Evolutionary conservation across 2,329 filamentous ascomycete species (phyloP).

Genomic region (Neofusicoccum parvum): DNA sequence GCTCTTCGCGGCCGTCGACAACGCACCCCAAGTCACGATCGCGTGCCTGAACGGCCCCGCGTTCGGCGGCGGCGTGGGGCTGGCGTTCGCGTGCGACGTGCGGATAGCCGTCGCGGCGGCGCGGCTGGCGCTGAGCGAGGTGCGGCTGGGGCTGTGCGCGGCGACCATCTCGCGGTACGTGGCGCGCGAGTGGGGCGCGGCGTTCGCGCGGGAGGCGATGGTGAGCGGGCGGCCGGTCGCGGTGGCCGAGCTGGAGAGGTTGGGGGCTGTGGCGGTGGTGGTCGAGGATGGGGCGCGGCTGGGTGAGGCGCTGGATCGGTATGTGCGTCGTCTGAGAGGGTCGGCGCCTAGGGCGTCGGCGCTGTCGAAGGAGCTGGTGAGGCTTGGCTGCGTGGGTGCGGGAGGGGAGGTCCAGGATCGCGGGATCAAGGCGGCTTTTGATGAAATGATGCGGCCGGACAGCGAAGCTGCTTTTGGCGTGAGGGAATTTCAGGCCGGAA

Average conservation of each 20-base stretch:
- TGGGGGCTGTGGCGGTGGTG: conserved; percentile 30
- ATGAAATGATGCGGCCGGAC: conserved; percentile 22
- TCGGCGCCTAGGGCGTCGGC: neutral
- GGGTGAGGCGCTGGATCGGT: conserved; percentile 27
- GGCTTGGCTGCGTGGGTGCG: neutral
- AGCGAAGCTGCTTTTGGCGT: conserved; percentile 19
- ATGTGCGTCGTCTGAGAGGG: conserved; percentile 27
- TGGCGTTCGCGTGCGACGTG: conserved; percentile 48
- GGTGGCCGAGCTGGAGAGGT: conserved; percentile 30
- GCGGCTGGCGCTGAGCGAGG: conserved; percentile 42
- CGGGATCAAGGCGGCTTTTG: conserved; percentile 17
- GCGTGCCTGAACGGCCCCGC: conserved; percentile 46
- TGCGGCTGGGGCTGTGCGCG: conserved; percentile 42
- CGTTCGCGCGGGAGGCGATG: conserved; percentile 43
- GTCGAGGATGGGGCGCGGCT: conserved; percentile 24
- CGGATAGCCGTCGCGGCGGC: conserved; percentile 30
- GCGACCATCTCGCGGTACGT: conserved; percentile 46
- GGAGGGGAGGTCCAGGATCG: neutral
- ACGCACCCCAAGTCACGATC: conserved; percentile 45
- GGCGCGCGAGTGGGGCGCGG: conserved; percentile 42
- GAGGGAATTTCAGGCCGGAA: conserved; percentile 21
- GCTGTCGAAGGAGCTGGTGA: neutral
- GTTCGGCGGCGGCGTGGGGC: conserved; percentile 48
- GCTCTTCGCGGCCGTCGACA: conserved; percentile 44
- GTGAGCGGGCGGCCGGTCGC: conserved; percentile 37